Base-by-base conservation (phyloP, 495 filamentous ascomycete genomes). In the Hypoxylon cercidicola region DNA sequence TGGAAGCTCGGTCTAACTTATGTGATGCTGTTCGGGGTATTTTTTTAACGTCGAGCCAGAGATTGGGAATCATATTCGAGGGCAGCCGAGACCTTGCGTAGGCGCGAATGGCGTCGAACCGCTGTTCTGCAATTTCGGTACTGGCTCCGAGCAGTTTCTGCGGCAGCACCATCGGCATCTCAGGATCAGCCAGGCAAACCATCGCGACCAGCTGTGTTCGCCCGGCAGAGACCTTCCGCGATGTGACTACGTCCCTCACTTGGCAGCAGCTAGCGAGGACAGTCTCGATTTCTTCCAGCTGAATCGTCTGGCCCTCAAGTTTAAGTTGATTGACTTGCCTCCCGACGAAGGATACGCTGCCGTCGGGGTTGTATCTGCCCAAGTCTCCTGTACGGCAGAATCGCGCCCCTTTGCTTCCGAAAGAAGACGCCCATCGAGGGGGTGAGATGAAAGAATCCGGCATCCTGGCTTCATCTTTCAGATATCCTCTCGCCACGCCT, bases 381-480 rank as follows among this genome's bases (percentile, higher is more conserved):
- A 80, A 53, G 54, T 82, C 79, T 1, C 79, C 79, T 34, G 57
- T 81, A 32, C 70, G 62, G 49, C 81, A 82, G 7, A 82, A 58
- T 0, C 73, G 66, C n/a, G 57, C 32, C 19, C 55, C 45, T 49
- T 54, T 35, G 53, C 50, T 32, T 63, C 73, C 64, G 53, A 77
- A 50, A 51, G 80, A 80, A 1, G 60, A 50, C 8, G 66, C 70
- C 84, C 85, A 87, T 0, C 63, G 28, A 7, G 83, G 82, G 23
- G 82, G 72, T 4, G 53, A 28, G 28, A 86, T 68, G 53, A 87
- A 88, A 0, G 76, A 69, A 3, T 76, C 77, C 0, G 72, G 75
- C 12, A 82, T 86, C 63, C 85, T 84, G 19, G 75, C 77, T 0
- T 76, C 74, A 44, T 84, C 81, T 37, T 82, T 80, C n/a, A 87